Evolutionary conservation across 1,284 basidiomycete species (phyloP).

Genomic region (Leccinum fallax): DNA sequence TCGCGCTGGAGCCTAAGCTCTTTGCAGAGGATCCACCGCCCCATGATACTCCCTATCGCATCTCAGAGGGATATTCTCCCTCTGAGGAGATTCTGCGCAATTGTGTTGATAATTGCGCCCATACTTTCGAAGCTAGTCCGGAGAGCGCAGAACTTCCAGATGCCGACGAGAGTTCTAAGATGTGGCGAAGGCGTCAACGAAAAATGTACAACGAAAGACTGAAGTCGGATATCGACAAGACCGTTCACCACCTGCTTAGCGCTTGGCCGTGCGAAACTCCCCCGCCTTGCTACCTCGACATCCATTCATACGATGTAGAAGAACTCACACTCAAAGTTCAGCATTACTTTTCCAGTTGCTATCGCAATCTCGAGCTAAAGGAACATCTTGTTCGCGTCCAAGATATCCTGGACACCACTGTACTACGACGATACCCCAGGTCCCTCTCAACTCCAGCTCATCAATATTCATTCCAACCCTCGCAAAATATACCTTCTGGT

Average conservation of each 20-base stretch:
- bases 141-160: constrained; percentile 5
- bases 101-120: constrained; percentile 5
- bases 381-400: constrained; percentile 21
- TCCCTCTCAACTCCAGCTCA: background rate
- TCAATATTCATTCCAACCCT: constrained; percentile 18
- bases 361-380: constrained; percentile 13
- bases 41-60: constrained; percentile 7
- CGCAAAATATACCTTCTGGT: background rate
- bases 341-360: constrained; percentile 14
- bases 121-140: constrained; percentile 14
- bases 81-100: background rate
- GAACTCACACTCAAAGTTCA: background rate
- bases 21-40: constrained; percentile 11
- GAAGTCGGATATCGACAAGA: background rate
- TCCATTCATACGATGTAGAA: constrained; percentile 2
- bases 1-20: constrained; percentile 23
- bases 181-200: background rate
- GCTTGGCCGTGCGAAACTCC: constrained; percentile 18
- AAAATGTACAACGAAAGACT: constrained; percentile 7
- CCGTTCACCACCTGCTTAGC: background rate
- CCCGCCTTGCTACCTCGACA: background rate
- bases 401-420: constrained; percentile 1
- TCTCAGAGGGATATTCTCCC: constrained; percentile 16
- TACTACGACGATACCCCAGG: background rate
- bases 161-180: constrained; percentile 1